Base-by-base conservation (phyloP, 495 filamentous ascomycete species). In the Annulohypoxylon nitens region DNA sequence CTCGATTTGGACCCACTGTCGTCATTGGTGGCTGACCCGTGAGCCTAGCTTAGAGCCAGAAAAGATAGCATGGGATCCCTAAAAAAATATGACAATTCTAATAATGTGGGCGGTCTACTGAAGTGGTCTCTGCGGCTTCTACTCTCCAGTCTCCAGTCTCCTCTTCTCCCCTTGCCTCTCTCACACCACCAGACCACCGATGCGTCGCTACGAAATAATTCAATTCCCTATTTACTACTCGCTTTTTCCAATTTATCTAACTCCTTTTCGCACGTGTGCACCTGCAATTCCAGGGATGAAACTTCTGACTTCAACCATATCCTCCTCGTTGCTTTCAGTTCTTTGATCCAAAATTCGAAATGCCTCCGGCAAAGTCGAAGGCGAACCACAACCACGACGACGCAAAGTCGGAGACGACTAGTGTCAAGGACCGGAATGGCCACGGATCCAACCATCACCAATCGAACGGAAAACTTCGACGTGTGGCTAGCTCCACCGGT, bases 301-400 rank as follows among this genome's bases (percentile, higher is more conserved):
- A 58, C 59, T 61, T 43, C 59, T 23, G 66, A 50, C 34, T 59
- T 36, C 61, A 36, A 57, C n/a, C 43, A 63, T 51, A 45, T 54
- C 25, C 16, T 60, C 53, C 20, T 54, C 57, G 2, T 74, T 57
- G 39, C 36, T 61, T 53, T 67, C 66, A 47, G 65, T 73, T 75
- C 75, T 77, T 71, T 76, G 61, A 75, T 76, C 69, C 41, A 45
- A 63, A 51, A 34, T 9, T 68, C 65, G 58, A 54, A 74, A 78
- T 80, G 76, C 74, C 76, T 43, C 70, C 75, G 33, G 74, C 76
- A 70, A 77, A 76, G 62, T 72, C 69, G 67, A 74, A 74, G 69
- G 67, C 70, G 57, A 86, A 78, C 58, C 83, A 84, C 68, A 86
- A 78, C 58, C 83, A 84, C 68, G 84, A 86, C 71, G 84, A 86